phyloP scores from a whole-genome alignment of 2,329 filamentous ascomycete genomes.

The Xylaria sp. region DNA sequence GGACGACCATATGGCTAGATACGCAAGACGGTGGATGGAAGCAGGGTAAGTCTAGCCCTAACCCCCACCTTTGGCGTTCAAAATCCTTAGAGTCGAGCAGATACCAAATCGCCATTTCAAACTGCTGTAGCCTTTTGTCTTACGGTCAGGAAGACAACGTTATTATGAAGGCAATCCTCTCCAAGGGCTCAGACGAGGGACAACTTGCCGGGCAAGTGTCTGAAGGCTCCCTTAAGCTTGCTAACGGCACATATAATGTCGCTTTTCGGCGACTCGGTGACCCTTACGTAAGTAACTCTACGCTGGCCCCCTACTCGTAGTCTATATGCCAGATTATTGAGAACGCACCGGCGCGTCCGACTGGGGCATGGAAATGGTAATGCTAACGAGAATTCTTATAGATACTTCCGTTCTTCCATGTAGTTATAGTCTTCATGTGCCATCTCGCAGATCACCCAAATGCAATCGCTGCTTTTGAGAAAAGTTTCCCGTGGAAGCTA shows the following conservation, averaged over 20 bases:
- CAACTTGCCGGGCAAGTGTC: slow-evolving; percentile 13
- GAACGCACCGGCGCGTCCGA: too few relatives aligned
- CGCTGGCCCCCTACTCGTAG: too few relatives aligned
- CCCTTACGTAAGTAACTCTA: slow-evolving; percentile 49
- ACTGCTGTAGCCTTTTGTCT: slow-evolving; percentile 54
- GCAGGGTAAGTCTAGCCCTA: slow-evolving; percentile 37
- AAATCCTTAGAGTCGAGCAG: slow-evolving; percentile 37
- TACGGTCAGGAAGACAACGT: slow-evolving; percentile 55
- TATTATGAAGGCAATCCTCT: slow-evolving; percentile 46
- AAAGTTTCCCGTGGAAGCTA: too few relatives aligned
- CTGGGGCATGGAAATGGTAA: too few relatives aligned
- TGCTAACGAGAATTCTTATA: slow-evolving; percentile 11
- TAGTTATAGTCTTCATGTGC: slow-evolving; percentile 61
- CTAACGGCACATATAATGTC: slow-evolving; percentile 35
- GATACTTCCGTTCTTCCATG: slow-evolving; percentile 62
- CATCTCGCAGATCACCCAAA: slow-evolving; percentile 46
- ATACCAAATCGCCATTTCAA: slow-evolving; percentile 61
- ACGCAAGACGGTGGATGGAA: slow-evolving; percentile 55
- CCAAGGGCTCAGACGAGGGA: slow-evolving; percentile 33
- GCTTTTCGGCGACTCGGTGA: slow-evolving; percentile 58
- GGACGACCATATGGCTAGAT: slow-evolving; percentile 58
- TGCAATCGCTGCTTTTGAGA: slow-evolving; percentile 49
- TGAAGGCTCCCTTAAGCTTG: slow-evolving; percentile 31
- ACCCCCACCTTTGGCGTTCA: not conserved
- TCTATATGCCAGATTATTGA: too few relatives aligned